Evolutionary conservation across 2,329 filamentous ascomycete genomes (phyloP), one percentile per base, ranked within the genome.

Genomic region (Drechmeria coniospora): DNA sequence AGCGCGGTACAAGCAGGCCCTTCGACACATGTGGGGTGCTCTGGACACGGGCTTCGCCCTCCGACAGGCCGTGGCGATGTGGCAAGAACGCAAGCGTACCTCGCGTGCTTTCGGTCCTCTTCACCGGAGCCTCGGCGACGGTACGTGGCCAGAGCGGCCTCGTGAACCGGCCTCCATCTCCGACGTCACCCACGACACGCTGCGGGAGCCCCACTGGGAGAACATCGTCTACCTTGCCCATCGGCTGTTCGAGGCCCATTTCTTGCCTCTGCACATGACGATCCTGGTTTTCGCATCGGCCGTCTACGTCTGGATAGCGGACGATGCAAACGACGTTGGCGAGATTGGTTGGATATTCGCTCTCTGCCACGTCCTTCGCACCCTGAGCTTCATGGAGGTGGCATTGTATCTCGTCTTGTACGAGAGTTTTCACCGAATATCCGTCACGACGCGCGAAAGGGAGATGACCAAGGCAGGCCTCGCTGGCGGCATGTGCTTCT

Each of bases 21-120:
- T 79, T 29, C 65, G 77, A 35, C 76, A 81, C 51, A 81, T 81
- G 76, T 81, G 76, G 76, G 76, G 76, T 40, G 67, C 73, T 32
- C 55, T 80, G 13, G 76, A 81, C 43, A 73, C 69, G 11, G 76
- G 76, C 2, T 80, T 67, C 40, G 67, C 73, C 8, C 50, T 78
- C 33, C 61, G 68, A 30, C 68, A 69, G 42, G 51, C 63, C 5
- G 53, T 59, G n/a, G 64, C 65, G 45, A 60, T 71, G 39, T 72
- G 64, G 63, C 56, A 56, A 29, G 61, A 69, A 41, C 57, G 68
- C 32, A 70, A 68, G 45, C 63, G 63, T 36, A 73, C 65, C 0
- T 57, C 59, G 2, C 54, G 63, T 23, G 54, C 61, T 7, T 73
- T 65, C 46, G 61, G 63, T 21, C 68, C 68, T 15, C 58, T 73